Evolutionary conservation across 768 basidiomycete genomes (phyloP).

Genomic region (Tylopilus sp.): DNA sequence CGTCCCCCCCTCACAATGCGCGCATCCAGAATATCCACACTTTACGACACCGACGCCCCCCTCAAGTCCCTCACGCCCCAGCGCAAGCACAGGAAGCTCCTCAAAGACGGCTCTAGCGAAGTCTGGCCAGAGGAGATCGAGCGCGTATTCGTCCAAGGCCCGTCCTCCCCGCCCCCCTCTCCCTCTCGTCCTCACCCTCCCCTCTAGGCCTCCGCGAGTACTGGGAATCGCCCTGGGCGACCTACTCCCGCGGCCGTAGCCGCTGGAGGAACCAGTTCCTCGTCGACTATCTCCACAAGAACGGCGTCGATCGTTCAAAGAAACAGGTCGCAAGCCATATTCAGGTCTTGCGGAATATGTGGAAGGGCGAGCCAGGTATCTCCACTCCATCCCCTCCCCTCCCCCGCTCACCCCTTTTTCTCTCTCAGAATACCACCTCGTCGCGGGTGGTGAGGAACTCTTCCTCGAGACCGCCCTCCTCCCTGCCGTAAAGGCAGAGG

Average conservation of each 20-base stretch:
- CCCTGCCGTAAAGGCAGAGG: constrained; percentile 55
- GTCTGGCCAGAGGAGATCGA: constrained; percentile 84
- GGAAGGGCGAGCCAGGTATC: constrained; percentile 77
- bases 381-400: neutral
- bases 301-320: constrained; percentile 70
- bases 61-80: constrained; percentile 53
- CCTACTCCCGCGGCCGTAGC: constrained; percentile 73
- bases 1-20: constrained; percentile 21
- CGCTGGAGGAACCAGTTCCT: constrained; percentile 84
- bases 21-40: constrained; percentile 18
- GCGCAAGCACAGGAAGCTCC: constrained; percentile 78
- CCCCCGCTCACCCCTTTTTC: constrained; percentile 6
- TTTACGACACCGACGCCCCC: constrained; percentile 18
- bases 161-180: neutral
- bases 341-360: constrained; percentile 83
- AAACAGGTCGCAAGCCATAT: constrained; percentile 91
- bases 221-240: constrained; percentile 79
- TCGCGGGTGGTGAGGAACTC: constrained; percentile 77
- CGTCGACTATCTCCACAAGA: constrained; percentile 72
- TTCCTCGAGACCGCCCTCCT: constrained; percentile 48
- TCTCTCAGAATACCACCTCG: constrained; percentile 71
- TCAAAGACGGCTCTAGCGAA: constrained; percentile 75
- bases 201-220: constrained; percentile 66
- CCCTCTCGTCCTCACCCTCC: neutral
- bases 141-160: constrained; percentile 73